phyloP scores from a whole-genome alignment of 108 stramenopile species.

The Cylindrotheca closterium region DNA sequence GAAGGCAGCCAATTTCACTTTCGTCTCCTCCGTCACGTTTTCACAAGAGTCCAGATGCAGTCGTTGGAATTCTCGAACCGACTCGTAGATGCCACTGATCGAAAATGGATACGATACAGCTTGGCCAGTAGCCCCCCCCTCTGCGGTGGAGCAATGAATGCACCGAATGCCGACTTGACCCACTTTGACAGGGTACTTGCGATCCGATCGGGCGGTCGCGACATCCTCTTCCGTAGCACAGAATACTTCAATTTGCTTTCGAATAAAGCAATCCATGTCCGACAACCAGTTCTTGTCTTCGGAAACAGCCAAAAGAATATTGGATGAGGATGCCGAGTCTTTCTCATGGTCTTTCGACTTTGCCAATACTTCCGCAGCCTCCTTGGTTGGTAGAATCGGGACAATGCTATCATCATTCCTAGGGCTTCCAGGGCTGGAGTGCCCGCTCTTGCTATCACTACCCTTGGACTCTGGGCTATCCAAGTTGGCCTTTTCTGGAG shows the following conservation, averaged over 20 bases:
- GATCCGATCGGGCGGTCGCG: conserved; percentile 44
- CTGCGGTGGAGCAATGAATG: conserved; percentile 61
- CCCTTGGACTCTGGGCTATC: conserved; percentile 1
- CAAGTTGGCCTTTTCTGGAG: neutral
- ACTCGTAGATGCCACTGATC: conserved; percentile 78
- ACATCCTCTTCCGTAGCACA: conserved; percentile 66
- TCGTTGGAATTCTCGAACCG: conserved; percentile 81
- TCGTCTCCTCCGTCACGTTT: conserved; percentile 49
- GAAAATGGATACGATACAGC: conserved; percentile 77
- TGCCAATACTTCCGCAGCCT: conserved; percentile 44
- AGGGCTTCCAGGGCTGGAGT: neutral
- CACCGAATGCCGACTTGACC: conserved; percentile 86
- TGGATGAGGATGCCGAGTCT: conserved; percentile 52
- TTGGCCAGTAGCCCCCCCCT: conserved; percentile 38
- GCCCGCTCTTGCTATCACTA: neutral
- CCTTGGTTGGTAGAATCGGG: conserved; percentile 28
- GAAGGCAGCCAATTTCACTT: conserved; percentile 42
- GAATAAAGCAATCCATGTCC: conserved; percentile 76
- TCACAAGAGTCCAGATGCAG: conserved; percentile 73
- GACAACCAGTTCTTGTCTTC: conserved; percentile 89
- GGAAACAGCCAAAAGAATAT: conserved; percentile 72
- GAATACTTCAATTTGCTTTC: conserved; percentile 81
- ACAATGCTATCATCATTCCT: conserved; percentile 41
- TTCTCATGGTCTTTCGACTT: conserved; percentile 5
- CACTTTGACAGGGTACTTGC: conserved; percentile 68